Evolutionary conservation across 805 yeast genomes (phyloP), one percentile per base, ranked within the genome.

Genomic region (Schwanniomyces pseudopolymorphus): DNA sequence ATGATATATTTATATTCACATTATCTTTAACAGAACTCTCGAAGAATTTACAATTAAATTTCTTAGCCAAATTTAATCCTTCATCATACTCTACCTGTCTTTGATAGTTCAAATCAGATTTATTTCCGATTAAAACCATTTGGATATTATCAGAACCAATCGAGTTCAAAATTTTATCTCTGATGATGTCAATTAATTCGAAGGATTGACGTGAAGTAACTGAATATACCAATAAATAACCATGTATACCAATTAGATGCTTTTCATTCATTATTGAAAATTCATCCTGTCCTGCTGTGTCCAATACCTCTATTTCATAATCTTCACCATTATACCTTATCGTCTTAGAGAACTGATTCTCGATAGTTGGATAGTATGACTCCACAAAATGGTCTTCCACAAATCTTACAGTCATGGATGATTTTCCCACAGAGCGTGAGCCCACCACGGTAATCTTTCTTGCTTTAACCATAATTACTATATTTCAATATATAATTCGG

Each of bases 261-360:
- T 87, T 86, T 64, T 87, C 89, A 57, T 83, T 87, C 66, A 90
- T 78, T 52, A 87, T 81, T 41, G 89, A 80, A 61, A 84, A 87
- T 70, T 89, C 96, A 65, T 89, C 96, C 70, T 89, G 95, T 6
- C 97, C 97, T 0, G 96, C 96, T 0, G 97, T 90, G 60, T 90
- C 97, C 49, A 89, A 71, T 44, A 90, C 87, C 63, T 89, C 96
- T 21, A 91, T 80, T 44, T 84, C 83, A 61, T 86, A 90, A 44
- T 85, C 87, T 55, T 83, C 85, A 50, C 85, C 86, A 50, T 85
- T 80, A 63, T 85, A 80, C 48, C 74, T 76, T 59, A 89, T 76
- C 28, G 77, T 74, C 61, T 87, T 89, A 60, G 83, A 76, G 66
- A 87, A 87, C 65, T 87, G 91, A 66, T 87, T 89, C 63, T 89